Evolutionary conservation across 192 early-diverging fungal species (phyloP).

Genomic region (Bifiguratus adelaidae): DNA sequence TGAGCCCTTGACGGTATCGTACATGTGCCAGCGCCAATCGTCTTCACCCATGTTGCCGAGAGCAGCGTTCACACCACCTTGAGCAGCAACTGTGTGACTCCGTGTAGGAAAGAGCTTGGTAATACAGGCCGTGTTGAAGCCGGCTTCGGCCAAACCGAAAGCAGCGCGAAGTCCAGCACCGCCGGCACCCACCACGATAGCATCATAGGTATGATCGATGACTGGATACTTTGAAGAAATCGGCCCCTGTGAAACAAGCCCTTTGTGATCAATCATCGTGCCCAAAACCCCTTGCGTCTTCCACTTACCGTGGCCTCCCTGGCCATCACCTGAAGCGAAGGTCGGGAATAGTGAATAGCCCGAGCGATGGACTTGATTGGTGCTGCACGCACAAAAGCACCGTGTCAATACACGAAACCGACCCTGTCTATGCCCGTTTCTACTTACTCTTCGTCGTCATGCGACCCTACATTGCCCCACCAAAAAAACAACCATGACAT

Average conservation of each 20-base stretch:
- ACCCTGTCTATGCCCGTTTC: too few relatives aligned
- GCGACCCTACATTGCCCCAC: too few relatives aligned
- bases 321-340: slow-evolving; percentile 54
- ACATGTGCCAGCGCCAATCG: slow-evolving; percentile 99
- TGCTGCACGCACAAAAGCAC: not conserved
- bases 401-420: not conserved
- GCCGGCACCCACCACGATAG: slow-evolving; percentile 96
- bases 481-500: not conserved
- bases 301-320: slow-evolving; percentile 59
- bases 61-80: slow-evolving; percentile 99
- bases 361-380: slow-evolving; percentile 14
- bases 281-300: not conserved
- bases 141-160: slow-evolving; percentile 90
- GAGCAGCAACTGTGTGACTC: slow-evolving; percentile 97
- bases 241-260: slow-evolving; percentile 19
- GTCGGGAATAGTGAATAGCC: slow-evolving; percentile 54
- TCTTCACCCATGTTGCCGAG: slow-evolving; percentile 99
- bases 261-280: not conserved
- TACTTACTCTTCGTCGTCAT: too few relatives aligned
- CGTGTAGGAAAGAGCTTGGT: slow-evolving; percentile 98
- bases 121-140: slow-evolving; percentile 96
- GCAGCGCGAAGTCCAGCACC: slow-evolving; percentile 97
- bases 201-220: slow-evolving; percentile 98
- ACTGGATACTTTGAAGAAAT: slow-evolving; percentile 80
- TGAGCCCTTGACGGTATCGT: slow-evolving; percentile 97